Evolutionary conservation across 495 filamentous ascomycete species (phyloP).

Genomic region (Penicillium tannophilum): DNA sequence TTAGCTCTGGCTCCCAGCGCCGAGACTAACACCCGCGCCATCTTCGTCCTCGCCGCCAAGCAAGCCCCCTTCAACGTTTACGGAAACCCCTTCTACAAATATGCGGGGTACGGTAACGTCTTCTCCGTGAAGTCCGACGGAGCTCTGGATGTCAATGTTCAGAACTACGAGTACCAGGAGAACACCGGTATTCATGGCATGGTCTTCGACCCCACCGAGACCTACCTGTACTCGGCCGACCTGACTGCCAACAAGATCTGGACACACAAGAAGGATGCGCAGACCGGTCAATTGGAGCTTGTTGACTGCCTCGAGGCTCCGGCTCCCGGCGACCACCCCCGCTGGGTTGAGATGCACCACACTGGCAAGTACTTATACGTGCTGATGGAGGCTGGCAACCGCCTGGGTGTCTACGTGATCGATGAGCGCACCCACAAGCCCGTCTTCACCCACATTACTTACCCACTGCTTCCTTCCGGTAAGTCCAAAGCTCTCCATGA

Average conservation of each 20-base stretch:
- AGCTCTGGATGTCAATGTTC: conserved; percentile 65
- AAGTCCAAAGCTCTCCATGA: conserved; percentile 55
- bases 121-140: conserved; percentile 69
- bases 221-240: conserved; percentile 84
- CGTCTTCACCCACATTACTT: conserved; percentile 78
- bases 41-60: conserved; percentile 78
- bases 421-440: conserved; percentile 73
- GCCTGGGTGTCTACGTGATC: conserved; percentile 76
- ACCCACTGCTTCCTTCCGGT: conserved; percentile 76
- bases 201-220: conserved; percentile 84
- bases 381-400: conserved; percentile 84
- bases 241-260: conserved; percentile 83
- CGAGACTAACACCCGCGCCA: conserved; percentile 79
- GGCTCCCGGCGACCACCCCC: conserved; percentile 68
- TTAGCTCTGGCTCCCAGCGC: conserved; percentile 65
- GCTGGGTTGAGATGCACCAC: conserved; percentile 82
- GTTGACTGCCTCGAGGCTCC: conserved; percentile 74
- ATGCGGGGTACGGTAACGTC: conserved; percentile 78
- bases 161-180: conserved; percentile 74
- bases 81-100: conserved; percentile 83
- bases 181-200: conserved; percentile 85
- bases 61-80: conserved; percentile 79
- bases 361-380: conserved; percentile 77
- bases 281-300: conserved; percentile 63
- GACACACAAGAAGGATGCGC: conserved; percentile 72